phyloP scores from a whole-genome alignment of 2,329 filamentous ascomycete species.

The Diaporthe sp. region DNA sequence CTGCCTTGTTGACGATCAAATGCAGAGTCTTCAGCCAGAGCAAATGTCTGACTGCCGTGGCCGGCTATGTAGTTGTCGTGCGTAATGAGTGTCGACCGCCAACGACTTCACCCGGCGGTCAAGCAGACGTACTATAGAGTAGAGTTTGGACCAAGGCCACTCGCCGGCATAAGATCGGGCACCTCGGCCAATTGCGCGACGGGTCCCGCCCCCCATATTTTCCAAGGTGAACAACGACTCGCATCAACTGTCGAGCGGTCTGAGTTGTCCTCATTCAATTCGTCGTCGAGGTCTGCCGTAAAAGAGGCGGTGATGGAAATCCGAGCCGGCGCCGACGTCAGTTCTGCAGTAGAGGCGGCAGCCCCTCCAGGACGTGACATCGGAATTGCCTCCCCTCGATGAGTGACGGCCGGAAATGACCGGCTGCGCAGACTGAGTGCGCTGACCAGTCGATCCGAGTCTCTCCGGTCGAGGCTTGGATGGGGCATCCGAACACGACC shows the following conservation, averaged over 20 bases:
- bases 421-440: neutral
- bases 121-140: slow-evolving; percentile 26
- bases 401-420: slow-evolving; percentile 18
- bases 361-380: slow-evolving; percentile 22
- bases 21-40: neutral
- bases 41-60: slow-evolving; percentile 14
- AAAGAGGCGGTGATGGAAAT: slow-evolving; percentile 27
- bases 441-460: slow-evolving; percentile 6
- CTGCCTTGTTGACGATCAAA: slow-evolving; percentile 2
- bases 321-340: slow-evolving; percentile 16
- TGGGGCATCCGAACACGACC: slow-evolving; percentile 22
- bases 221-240: slow-evolving; percentile 22
- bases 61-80: slow-evolving; percentile 3
- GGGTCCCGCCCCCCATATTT: neutral
- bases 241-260: slow-evolving; percentile 15
- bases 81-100: neutral
- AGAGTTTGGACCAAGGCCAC: slow-evolving; percentile 27
- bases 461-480: slow-evolving; percentile 14
- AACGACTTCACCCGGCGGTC: slow-evolving; percentile 21
- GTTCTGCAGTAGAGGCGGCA: slow-evolving; percentile 15
- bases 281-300: neutral
- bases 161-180: slow-evolving; percentile 10
- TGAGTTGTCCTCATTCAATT: slow-evolving; percentile 20
- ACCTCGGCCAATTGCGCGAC: slow-evolving; percentile 10
- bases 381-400: slow-evolving; percentile 1